Base-by-base conservation (phyloP, 441 rosid species). In the Jatropha multifida region DNA sequence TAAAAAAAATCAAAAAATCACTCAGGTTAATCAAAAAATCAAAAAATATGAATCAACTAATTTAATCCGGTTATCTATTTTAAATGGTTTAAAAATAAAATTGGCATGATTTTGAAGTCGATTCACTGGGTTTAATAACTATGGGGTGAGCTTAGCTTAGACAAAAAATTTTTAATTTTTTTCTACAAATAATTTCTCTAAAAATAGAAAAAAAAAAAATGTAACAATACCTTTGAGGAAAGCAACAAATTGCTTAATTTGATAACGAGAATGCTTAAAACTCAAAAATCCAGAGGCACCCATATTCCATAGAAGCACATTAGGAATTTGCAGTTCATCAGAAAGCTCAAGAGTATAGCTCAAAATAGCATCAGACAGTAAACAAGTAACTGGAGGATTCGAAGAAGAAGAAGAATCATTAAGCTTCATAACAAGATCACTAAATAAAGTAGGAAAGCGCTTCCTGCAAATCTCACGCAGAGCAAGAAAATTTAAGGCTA, bases 341-440 rank as follows among this genome's bases (percentile, higher is more conserved):
- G 74, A 68, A n/a, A 78, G 73, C 0, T 10, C n/a, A 6, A 62
- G 9, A 54, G 64, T 74, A 26, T 73, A 63, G 23, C 40, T 61
- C 81, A 78, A 61, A 4, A 78, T 67, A 68, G 73, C 70, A 59
- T 78, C 81, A 4, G 77, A 73, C 18, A 78, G 51, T 5, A 78
- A 62, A 15, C 81, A 73, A 0, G 77, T 68, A 2, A 78, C 81
- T 0, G 74, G 74, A 48, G 77, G 81, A 68, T 10, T 68, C n/a
- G 44, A n/a, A 54, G 74, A 56, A 38, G 63, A 20, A 44, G 13
- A 18, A 46, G 69, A 12, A 17, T 63, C 74, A 37, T 72, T 58
- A 10, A 78, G 77, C 23, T 68, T 68, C 7, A 44, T 48, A 26
- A 78, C 13, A 37, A 78, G 65, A 65, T 73, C 49, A 12, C 69